Evolutionary conservation across 2,329 filamentous ascomycete genomes (phyloP).

Genomic region (Alternaria tenuissima): DNA sequence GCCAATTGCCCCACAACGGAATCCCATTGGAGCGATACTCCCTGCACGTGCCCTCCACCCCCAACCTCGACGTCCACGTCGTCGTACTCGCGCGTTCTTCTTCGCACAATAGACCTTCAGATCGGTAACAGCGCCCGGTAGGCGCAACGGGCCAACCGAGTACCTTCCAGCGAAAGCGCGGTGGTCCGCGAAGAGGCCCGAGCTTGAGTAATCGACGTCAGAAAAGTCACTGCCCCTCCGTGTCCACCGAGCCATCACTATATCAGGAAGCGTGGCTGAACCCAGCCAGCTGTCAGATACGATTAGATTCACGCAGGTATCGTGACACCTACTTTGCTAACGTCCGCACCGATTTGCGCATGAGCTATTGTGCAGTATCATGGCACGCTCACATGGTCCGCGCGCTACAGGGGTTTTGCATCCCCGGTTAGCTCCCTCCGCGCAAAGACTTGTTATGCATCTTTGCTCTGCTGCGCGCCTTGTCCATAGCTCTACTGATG

Average conservation of each 20-base stretch:
- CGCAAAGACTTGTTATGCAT: slow-evolving; percentile 9
- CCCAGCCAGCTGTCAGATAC: slow-evolving; percentile 37
- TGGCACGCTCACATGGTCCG: slow-evolving; percentile 23
- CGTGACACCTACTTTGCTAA: slow-evolving; percentile 22
- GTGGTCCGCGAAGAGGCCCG: slow-evolving; percentile 18
- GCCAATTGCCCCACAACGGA: slow-evolving; percentile 1
- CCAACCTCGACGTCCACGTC: neutral
- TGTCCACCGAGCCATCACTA: slow-evolving; percentile 27
- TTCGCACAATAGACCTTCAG: slow-evolving; percentile 6
- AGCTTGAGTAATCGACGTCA: slow-evolving; percentile 37
- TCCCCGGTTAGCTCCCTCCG: slow-evolving; percentile 15
- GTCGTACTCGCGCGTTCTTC: neutral
- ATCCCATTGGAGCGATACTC: neutral
- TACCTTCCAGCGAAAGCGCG: slow-evolving; percentile 3
- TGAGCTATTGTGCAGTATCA: slow-evolving; percentile 21
- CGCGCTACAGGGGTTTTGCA: slow-evolving; percentile 20
- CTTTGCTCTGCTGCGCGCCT: slow-evolving; percentile 14
- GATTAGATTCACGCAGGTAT: slow-evolving; percentile 33
- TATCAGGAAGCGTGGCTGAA: slow-evolving; percentile 40
- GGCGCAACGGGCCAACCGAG: slow-evolving; percentile 17
- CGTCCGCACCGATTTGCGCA: slow-evolving; percentile 27
- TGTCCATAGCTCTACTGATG: slow-evolving; percentile 21
- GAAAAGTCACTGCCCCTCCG: slow-evolving; percentile 28
- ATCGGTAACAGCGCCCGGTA: slow-evolving; percentile 14
- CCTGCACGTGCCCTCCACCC: slow-evolving; percentile 1